Conservation (phyloP, 2,329 filamentous ascomycete genomes). For the Alternaria postmessia region DNA sequence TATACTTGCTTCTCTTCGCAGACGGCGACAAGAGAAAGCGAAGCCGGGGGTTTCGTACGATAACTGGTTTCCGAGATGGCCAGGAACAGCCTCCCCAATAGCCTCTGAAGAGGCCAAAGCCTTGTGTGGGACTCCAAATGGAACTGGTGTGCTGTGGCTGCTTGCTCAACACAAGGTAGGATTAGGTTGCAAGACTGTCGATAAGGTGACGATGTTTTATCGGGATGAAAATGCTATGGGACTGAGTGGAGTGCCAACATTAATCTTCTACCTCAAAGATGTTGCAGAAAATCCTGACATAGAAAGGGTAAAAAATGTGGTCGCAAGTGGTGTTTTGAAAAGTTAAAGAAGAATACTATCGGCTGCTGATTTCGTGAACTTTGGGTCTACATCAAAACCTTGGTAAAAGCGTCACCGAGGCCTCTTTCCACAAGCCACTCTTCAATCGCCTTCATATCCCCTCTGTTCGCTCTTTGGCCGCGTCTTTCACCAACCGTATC, state of each 20-base stretch:
- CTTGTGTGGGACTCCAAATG: conserved; percentile 20
- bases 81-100: conserved; percentile 11
- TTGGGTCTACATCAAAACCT: conserved; percentile 45
- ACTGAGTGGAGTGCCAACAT: not conserved
- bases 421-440: conserved; percentile 58
- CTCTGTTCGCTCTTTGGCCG: conserved; percentile 60
- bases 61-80: conserved; percentile 9
- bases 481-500: conserved; percentile 59
- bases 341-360: not conserved
- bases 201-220: conserved; percentile 13
- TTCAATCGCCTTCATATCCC: conserved; percentile 63
- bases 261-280: conserved; percentile 6
- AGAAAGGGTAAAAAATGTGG: not conserved
- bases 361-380: not conserved
- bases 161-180: conserved; percentile 10
- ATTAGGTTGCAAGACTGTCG: conserved; percentile 16
- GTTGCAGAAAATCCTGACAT: not conserved
- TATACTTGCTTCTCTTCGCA: not conserved
- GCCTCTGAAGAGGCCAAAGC: conserved; percentile 12
- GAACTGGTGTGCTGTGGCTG: conserved; percentile 14
- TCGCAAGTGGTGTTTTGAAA: not conserved
- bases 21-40: not conserved
- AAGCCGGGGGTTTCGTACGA: not conserved
- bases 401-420: conserved; percentile 56
- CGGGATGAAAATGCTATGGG: not conserved